Evolutionary conservation across 1,139 yeast species (phyloP).

Genomic region (Blastobotrys illinoisensis): DNA sequence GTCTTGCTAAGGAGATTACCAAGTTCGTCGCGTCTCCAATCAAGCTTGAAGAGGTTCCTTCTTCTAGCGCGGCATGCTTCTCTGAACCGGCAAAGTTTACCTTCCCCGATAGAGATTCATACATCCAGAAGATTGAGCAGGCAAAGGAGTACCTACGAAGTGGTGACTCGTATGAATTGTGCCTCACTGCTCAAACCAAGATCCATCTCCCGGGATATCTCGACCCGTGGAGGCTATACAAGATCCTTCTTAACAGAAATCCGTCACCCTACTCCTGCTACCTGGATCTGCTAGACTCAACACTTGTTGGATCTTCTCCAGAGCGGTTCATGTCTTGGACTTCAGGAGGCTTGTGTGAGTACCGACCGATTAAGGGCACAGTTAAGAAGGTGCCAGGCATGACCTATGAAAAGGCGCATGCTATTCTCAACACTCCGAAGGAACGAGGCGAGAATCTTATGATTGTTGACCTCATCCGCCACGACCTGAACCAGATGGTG

Average conservation of each 20-base stretch:
- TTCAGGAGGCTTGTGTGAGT: slow-evolving; percentile 50
- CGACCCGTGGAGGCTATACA: slow-evolving; percentile 75
- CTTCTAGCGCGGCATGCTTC: slow-evolving; percentile 15
- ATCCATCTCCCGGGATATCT: slow-evolving; percentile 38
- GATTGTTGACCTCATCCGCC: slow-evolving; percentile 95
- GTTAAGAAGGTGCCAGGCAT: slow-evolving; percentile 54
- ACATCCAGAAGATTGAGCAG: slow-evolving; percentile 48
- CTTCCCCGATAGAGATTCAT: slow-evolving; percentile 51
- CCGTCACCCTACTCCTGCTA: slow-evolving; percentile 93
- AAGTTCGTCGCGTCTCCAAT: slow-evolving; percentile 1
- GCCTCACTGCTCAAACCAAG: slow-evolving; percentile 76
- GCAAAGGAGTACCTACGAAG: slow-evolving; percentile 67
- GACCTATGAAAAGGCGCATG: slow-evolving; percentile 51
- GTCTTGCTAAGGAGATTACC: background rate
- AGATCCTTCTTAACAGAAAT: slow-evolving; percentile 61
- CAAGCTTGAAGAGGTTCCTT: slow-evolving; percentile 12
- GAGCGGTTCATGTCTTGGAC: slow-evolving; percentile 88
- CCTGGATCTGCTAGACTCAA: slow-evolving; percentile 59
- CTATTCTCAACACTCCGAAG: slow-evolving; percentile 73
- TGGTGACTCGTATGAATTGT: slow-evolving; percentile 93
- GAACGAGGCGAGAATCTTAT: slow-evolving; percentile 94
- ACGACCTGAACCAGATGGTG: slow-evolving; percentile 75
- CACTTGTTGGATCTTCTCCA: slow-evolving; percentile 83
- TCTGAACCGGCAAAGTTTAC: slow-evolving; percentile 34
- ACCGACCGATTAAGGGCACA: slow-evolving; percentile 95